phyloP scores from a whole-genome alignment of 2,329 filamentous ascomycete genomes.

The Ophiostoma australiae region DNA sequence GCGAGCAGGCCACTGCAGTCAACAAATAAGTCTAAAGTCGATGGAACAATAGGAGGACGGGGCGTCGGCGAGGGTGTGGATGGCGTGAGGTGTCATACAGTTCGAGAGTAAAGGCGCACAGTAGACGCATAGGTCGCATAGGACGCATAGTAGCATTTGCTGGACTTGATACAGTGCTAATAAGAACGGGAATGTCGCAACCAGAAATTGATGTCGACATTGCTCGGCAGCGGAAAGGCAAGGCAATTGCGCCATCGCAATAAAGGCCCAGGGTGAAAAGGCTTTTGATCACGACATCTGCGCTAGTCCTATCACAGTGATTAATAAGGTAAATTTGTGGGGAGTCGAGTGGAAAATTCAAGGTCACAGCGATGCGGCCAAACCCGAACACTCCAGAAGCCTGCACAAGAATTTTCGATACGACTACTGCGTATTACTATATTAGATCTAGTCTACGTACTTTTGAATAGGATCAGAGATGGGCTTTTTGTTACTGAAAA shows the following conservation, averaged over 20 bases:
- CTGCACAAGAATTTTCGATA: conserved; percentile 1
- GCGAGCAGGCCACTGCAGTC: neutral
- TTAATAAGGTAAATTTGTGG: conserved; percentile 13
- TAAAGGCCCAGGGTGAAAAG: conserved; percentile 21
- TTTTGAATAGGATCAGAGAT: neutral
- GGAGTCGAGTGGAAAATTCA: neutral
- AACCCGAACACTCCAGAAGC: neutral
- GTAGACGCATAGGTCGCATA: neutral
- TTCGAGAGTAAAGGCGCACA: neutral
- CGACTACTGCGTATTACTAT: neutral
- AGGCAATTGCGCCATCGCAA: conserved; percentile 29
- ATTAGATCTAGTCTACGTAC: neutral
- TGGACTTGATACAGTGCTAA: conserved; percentile 15
- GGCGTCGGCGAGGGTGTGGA: conserved; percentile 1
- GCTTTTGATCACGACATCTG: conserved; percentile 37
- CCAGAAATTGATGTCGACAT: conserved; percentile 30
- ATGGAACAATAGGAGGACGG: conserved; percentile 7
- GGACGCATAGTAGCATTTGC: neutral
- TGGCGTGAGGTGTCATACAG: conserved; percentile 10
- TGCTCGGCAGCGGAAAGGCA: conserved; percentile 18
- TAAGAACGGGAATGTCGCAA: conserved; percentile 2
- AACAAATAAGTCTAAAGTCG: conserved; percentile 1
- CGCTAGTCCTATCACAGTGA: conserved; percentile 32
- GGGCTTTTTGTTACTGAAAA: neutral
- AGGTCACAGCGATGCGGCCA: neutral